phyloP scores from a whole-genome alignment of 2,329 filamentous ascomycete species.

The Rutstroemia sp. region DNA sequence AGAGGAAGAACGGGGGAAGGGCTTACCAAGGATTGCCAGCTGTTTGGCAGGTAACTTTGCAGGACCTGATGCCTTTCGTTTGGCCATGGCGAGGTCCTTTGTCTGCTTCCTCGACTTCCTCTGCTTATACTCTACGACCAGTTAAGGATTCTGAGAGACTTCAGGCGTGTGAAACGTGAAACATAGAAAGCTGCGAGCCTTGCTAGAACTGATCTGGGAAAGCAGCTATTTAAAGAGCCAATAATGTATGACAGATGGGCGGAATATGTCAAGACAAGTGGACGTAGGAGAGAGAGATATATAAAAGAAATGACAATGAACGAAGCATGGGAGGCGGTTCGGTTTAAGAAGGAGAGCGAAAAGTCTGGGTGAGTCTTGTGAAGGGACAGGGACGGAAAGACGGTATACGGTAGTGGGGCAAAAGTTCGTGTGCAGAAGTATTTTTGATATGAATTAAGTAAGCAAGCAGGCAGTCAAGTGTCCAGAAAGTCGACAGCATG shows the following conservation, averaged over 20 bases:
- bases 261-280: neutral
- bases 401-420: neutral
- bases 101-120: neutral
- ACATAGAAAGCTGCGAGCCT: no score
- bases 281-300: neutral
- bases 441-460: no score
- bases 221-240: no score
- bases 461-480: no score
- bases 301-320: neutral
- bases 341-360: neutral
- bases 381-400: no score
- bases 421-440: neutral
- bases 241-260: no score
- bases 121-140: neutral
- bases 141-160: neutral
- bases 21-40: constrained; percentile 67
- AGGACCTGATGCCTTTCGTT: constrained; percentile 24
- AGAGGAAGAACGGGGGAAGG: neutral
- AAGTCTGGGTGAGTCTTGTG: neutral
- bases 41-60: constrained; percentile 69
- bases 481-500: no score
- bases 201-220: no score
- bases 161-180: neutral
- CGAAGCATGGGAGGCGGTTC: neutral
- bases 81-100: constrained; percentile 8